Percentiles rank a stretch among this genome's conserved stretches.
phyloP scores from a whole-genome alignment of 2,329 filamentous ascomycete species.

The Lachnellula subtilissima region DNA sequence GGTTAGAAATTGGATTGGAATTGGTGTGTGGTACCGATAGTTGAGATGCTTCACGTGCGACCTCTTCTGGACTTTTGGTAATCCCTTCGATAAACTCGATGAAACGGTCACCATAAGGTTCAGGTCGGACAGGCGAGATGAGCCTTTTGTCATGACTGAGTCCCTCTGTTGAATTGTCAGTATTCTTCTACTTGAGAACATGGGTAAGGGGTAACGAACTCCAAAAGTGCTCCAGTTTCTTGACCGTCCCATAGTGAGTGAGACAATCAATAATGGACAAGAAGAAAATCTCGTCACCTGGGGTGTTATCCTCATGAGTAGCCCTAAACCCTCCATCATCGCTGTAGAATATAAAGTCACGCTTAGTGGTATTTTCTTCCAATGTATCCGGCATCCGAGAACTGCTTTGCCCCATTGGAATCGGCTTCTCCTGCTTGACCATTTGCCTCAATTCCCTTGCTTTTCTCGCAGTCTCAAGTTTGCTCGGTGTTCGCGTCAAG shows the following conservation, averaged over 20 bases:
- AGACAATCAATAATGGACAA: conserved; percentile 97
- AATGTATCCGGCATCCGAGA: conserved; percentile 89
- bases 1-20: conserved; percentile 19
- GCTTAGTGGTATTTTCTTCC: conserved; percentile 65
- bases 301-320: conserved; percentile 81
- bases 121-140: conserved; percentile 87
- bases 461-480: conserved; percentile 85
- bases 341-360: conserved; percentile 78
- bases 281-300: conserved; percentile 93
- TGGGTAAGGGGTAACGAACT: conserved; percentile 36
- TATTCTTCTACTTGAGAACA: neutral
- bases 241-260: conserved; percentile 91
- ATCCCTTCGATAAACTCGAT: conserved; percentile 86
- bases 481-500: conserved; percentile 85
- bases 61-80: conserved; percentile 86
- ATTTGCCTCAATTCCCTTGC: conserved; percentile 86
- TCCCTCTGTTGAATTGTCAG: conserved; percentile 51
- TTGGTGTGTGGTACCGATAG: conserved; percentile 22
- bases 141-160: conserved; percentile 75
- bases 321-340: conserved; percentile 92
- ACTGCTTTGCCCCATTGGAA: conserved; percentile 81
- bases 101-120: conserved; percentile 90
- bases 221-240: conserved; percentile 94
- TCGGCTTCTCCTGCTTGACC: conserved; percentile 85
- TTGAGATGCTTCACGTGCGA: conserved; percentile 53